Evolutionary conservation across 257 asterid species (phyloP), one percentile per base, ranked within the genome.

Genomic region (Leonotis leonurus): DNA sequence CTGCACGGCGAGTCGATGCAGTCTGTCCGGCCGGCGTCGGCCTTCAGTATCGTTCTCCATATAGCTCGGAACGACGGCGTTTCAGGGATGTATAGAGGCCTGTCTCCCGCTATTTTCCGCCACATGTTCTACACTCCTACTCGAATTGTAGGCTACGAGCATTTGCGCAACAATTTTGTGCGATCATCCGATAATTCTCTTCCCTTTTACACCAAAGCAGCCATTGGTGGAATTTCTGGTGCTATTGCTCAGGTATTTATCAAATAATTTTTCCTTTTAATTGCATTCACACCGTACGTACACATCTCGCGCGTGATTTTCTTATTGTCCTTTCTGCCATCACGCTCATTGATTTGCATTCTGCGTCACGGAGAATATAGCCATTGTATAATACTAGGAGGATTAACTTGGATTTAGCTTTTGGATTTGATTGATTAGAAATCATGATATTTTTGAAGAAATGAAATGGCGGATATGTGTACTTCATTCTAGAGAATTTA

Each of bases 81-180:
- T 65, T 70, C 51, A 6, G 94, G 96, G 55, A 74, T 90, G 69
- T 90, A 90, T 57, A 76, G 55, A 65, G 96, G 96, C n/a, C 44
- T 90, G 14, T 75, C 86, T 3, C 94, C 96, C 0, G 97, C 97
- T 2, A 54, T 85, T 20, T 26, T 82, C 3, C 77, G 96, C 18
- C 97, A 87, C 51, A 60, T 85, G 66, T 76, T 87, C 70, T 90
- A 90, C 62, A 90, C 96, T 7, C 98, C 96, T 35, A 76, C 75
- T 60, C 83, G 97, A 49, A 87, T 87, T 32, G 87, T 85, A 2
- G 95, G 90, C 1, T 87, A 87, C 68, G 97, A 90, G 69, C 75
- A 80, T 66, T 75, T 90, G 68, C 73, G 97, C 67, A 75, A 66
- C 64, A 18, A 26, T 8, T 67, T 79, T 52, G 64, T 40, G 14